Evolutionary conservation across 2,329 filamentous ascomycete genomes (phyloP).

Genomic region (Trematosphaeria pertusa): DNA sequence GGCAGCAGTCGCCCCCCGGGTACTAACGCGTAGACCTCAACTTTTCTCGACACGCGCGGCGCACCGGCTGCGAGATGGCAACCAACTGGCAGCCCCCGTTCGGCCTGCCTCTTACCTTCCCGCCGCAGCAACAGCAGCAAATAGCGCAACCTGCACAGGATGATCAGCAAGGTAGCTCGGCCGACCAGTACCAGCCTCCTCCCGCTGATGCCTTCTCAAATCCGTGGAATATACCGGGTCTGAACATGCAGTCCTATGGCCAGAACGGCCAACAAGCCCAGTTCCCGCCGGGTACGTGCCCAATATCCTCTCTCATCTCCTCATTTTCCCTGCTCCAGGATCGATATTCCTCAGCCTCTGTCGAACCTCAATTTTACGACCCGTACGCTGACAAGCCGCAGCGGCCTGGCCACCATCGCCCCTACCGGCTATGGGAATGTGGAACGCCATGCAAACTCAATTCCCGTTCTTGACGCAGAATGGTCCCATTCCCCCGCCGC

Average conservation of each 20-base stretch:
- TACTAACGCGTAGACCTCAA: too few species aligned
- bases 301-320: not conserved
- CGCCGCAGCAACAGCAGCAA: conserved; percentile 18
- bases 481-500: conserved; percentile 32
- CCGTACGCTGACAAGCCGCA: conserved; percentile 9
- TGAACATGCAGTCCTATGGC: conserved; percentile 31
- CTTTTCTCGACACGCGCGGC: too few species aligned
- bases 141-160: conserved; percentile 8
- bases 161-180: conserved; percentile 9
- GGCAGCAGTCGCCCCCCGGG: too few species aligned
- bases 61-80: too few species aligned
- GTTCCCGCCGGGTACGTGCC: conserved; percentile 22
- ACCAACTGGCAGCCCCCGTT: conserved; percentile 38
- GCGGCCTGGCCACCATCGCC: conserved; percentile 29
- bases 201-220: conserved; percentile 20
- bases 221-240: conserved; percentile 26
- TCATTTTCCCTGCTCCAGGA: not conserved
- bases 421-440: conserved; percentile 35
- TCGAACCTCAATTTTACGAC: not conserved
- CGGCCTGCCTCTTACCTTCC: conserved; percentile 26
- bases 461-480: conserved; percentile 27
- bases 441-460: conserved; percentile 25
- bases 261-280: conserved; percentile 34
- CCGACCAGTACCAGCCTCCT: conserved; percentile 21
- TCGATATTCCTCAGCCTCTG: not conserved